phyloP scores from a whole-genome alignment of 257 asterid genomes.

The Perilla frutescens region DNA sequence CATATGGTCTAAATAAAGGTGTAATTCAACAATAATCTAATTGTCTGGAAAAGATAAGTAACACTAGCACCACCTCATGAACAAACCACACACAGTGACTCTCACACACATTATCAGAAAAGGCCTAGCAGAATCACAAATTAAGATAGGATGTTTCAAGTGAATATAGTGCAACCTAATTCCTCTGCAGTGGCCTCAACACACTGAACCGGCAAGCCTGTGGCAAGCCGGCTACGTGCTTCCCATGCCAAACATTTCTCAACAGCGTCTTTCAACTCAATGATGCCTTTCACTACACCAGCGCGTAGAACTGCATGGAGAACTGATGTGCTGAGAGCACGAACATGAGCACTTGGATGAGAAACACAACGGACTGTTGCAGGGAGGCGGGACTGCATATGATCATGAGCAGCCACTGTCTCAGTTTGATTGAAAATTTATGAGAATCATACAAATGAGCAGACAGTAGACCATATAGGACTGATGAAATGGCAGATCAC shows the following conservation, averaged over 20 bases:
- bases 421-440: conserved; percentile 27
- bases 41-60: no score
- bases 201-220: conserved; percentile 60
- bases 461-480: not conserved
- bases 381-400: conserved; percentile 78
- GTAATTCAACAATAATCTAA: no score
- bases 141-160: conserved; percentile 17
- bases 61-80: no score
- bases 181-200: conserved; percentile 72
- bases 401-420: not conserved
- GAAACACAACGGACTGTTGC: conserved; percentile 76
- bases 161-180: conserved; percentile 61
- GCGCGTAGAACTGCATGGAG: conserved; percentile 67
- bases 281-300: conserved; percentile 46
- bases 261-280: conserved; percentile 62
- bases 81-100: no score
- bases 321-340: conserved; percentile 81
- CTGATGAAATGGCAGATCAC: no score
- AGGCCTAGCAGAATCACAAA: no score
- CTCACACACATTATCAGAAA: no score
- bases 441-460: not conserved
- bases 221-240: conserved; percentile 68
- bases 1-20: no score
- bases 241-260: conserved; percentile 80
- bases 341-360: conserved; percentile 87